Base-by-base conservation (phyloP, 768 basidiomycete genomes). In the Auricularia auricula-judae region DNA sequence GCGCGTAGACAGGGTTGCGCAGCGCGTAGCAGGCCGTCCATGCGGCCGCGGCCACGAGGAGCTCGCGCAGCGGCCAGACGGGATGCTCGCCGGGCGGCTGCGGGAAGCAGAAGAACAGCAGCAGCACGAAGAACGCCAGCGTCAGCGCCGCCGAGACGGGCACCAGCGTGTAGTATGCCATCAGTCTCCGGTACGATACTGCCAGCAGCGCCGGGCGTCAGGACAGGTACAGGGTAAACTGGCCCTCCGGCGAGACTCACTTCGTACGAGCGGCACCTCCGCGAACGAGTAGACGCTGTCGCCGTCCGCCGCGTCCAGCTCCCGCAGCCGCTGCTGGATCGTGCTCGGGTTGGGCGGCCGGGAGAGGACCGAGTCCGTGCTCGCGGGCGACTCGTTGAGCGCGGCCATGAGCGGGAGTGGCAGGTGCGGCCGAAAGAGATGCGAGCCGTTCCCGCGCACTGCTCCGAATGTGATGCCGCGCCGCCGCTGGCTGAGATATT, bases 171-270 rank as follows among this genome's bases (percentile, higher is more conserved):
- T 89, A 87, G 58, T 85, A 67, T n/a, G 77, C 72, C 43, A 88
- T 62, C 11, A 86, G 72, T 39, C 76, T 78, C 44, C 70, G 73
- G 76, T 89, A 89, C 3, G 87, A 88, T 23, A 88, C 89, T 90
- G 66, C 51, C 65, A 60, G 61, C 53, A 59, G 29, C 29, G 56
- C 14, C 34, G 14, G 34, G 4, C 56, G 23, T 56, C 23, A 18
- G 10, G 43, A 44, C 0, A 10, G 18, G 43, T 18, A 11, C 11
- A 18, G 43, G 18, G 54, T 10, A 56, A n/a, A 21, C 54, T 18
- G 29, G 54, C 54, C 8, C 8, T 11, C 8, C 14, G 3, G 14
- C 21, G 54, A 56, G 29, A 10, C 56, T 33, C 23, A 59, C 56
- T 59, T 59, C 56, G 56, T 23, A 59, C 56, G 18, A 59, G 56